These are phyloP conservation scores for Hanseniaspora pseudoguilliermondii DNA, from an alignment of 805 yeast species.

Conservation along the genomic window DNA sequence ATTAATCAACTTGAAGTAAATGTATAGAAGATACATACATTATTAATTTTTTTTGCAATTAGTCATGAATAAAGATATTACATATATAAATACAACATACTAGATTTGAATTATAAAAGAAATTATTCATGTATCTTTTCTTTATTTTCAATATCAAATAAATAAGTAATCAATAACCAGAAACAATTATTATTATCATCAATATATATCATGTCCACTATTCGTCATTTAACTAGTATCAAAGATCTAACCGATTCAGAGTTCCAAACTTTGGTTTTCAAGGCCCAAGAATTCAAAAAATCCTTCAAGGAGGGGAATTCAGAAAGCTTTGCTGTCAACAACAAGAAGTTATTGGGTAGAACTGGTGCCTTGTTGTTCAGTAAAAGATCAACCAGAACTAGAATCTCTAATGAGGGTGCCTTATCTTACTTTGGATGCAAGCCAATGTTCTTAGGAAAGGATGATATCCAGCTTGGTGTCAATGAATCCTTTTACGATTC, in stretches of 20 bases:
- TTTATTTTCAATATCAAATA: neutral
- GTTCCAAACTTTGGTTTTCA: slow-evolving; percentile 52
- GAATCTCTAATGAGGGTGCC: slow-evolving; percentile 91
- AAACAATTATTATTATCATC: neutral
- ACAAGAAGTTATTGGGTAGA: slow-evolving; percentile 57
- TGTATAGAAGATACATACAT: too few relatives aligned
- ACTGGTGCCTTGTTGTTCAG: slow-evolving; percentile 73
- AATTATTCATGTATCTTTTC: too few relatives aligned
- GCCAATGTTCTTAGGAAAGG: slow-evolving; percentile 92
- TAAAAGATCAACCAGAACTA: slow-evolving; percentile 89
- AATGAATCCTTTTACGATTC: slow-evolving; percentile 87
- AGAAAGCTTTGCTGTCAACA: slow-evolving; percentile 27
- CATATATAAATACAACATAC: too few relatives aligned
- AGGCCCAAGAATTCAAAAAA: slow-evolving; percentile 58
- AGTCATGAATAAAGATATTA: too few relatives aligned
- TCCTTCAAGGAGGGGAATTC: slow-evolving; percentile 44
- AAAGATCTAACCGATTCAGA: slow-evolving; percentile 65
- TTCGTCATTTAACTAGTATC: slow-evolving; percentile 69
- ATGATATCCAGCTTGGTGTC: slow-evolving; percentile 92
- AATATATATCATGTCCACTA: slow-evolving; percentile 7
- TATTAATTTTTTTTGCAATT: too few relatives aligned
- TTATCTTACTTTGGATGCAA: slow-evolving; percentile 85
- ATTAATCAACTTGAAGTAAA: too few relatives aligned
- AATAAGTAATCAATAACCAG: neutral
- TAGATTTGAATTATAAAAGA: too few relatives aligned